Percentiles rank a stretch among this genome's conserved stretches.
phyloP scores from a whole-genome alignment of 1,284 basidiomycete genomes.

The Irpex rosettiformis region DNA sequence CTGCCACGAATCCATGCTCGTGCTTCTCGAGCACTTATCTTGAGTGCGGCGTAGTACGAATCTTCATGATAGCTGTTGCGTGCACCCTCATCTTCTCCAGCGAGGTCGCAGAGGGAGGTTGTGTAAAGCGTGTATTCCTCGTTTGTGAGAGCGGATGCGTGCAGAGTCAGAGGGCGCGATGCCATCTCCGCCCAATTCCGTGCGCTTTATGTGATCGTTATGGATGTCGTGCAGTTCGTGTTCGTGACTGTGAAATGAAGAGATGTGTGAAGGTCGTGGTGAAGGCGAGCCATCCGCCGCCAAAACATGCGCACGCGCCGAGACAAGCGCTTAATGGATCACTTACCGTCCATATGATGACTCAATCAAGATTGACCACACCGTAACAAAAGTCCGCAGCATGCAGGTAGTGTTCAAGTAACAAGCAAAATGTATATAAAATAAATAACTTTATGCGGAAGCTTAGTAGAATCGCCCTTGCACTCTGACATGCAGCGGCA shows the following conservation, averaged over 20 bases:
- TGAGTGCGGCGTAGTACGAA: constrained; percentile 46
- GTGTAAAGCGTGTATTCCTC: constrained; percentile 67
- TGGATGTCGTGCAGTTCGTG: neutral
- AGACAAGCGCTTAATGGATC: neutral
- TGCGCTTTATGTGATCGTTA: neutral
- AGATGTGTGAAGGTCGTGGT: constrained; percentile 1
- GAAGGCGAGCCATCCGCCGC: neutral
- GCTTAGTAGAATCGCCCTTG: neutral
- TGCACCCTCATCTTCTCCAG: constrained; percentile 31
- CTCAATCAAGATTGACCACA: neutral
- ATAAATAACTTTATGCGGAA: neutral
- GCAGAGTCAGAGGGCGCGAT: constrained; percentile 59
- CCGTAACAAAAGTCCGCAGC: neutral
- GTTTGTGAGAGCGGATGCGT: constrained; percentile 71
- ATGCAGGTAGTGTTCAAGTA: neutral
- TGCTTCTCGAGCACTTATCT: constrained; percentile 58
- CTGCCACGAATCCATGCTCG: constrained; percentile 73
- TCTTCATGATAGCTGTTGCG: constrained; percentile 34
- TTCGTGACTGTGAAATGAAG: neutral
- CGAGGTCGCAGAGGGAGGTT: constrained; percentile 53
- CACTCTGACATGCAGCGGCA: neutral
- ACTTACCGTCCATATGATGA: neutral
- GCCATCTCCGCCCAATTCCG: neutral
- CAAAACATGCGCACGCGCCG: neutral
- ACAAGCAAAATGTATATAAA: neutral